Evolutionary conservation across 176 grass and related monocot genomes (phyloP).

Genomic region (Ensete glaucum): DNA sequence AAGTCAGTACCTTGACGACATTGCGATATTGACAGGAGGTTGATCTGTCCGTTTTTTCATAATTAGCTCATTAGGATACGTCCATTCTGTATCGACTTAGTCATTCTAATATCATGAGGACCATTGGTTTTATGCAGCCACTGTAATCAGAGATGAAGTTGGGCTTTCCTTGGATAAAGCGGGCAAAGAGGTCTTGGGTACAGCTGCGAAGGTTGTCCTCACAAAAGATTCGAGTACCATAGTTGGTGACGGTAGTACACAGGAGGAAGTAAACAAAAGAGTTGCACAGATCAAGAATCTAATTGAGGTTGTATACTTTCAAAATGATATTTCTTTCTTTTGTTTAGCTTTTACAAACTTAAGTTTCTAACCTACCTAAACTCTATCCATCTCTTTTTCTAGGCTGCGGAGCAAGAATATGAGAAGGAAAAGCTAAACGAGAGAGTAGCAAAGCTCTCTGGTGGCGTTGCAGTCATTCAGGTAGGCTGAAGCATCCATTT

Average conservation of each 20-base stretch:
- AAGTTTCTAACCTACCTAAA: neutral
- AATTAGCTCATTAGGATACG: neutral
- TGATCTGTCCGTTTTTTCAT: neutral
- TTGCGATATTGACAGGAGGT: slow-evolving; percentile 95
- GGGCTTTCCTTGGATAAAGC: slow-evolving; percentile 87
- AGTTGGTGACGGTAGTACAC: slow-evolving; percentile 87
- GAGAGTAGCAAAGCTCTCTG: slow-evolving; percentile 95
- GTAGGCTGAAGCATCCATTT: slow-evolving; percentile 21
- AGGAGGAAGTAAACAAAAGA: slow-evolving; percentile 84
- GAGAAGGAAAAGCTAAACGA: slow-evolving; percentile 98
- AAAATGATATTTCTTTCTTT: neutral
- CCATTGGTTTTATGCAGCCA: slow-evolving; percentile 36
- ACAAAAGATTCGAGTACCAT: slow-evolving; percentile 86
- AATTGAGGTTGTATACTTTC: slow-evolving; percentile 49
- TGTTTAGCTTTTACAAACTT: neutral
- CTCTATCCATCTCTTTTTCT: slow-evolving; percentile 4
- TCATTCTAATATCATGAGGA: neutral
- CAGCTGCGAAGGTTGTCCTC: slow-evolving; percentile 78
- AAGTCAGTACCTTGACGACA: slow-evolving; percentile 90
- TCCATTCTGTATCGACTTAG: neutral
- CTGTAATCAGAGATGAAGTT: slow-evolving; percentile 91
- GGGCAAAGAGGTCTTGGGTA: slow-evolving; percentile 70
- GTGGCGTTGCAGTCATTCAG: slow-evolving; percentile 99
- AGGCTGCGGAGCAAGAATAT: slow-evolving; percentile 87
- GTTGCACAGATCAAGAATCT: slow-evolving; percentile 87